Evolutionary conservation across 805 yeast species (phyloP), one percentile per base, ranked within the genome.

Genomic region (Jamesozyma spencerorum): DNA sequence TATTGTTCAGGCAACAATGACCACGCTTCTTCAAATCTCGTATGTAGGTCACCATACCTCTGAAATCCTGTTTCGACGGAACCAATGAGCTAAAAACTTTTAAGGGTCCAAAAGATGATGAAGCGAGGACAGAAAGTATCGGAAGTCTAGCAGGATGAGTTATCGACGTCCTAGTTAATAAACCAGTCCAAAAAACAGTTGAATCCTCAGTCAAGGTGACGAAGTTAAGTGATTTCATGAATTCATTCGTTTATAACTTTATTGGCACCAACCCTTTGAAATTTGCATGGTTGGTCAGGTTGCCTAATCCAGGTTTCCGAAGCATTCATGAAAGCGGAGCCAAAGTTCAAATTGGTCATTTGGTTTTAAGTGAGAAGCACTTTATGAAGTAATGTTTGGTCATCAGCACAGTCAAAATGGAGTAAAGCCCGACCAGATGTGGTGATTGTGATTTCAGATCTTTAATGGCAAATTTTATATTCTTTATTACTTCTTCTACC

Each of bases 1-100:
- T 29, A 18, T 15, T 22, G 31, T 5, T 12, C 30, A 31, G 40
- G 40, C 40, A 31, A 31, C 17, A 37, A 31, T 4, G 40, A 30
- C 35, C 35, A 37, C 14, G 31, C n/a, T 15, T 31, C 30, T 10
- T 15, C 14, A 17, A 37, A 31, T 14, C 20, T 22, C 19, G 30
- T 13, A 14, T 37, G 18, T 31, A 37, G 12, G n/a, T 7, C 14
- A 31, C 40, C 13, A 37, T 12, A 26, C 35, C 34, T 6, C 3
- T 29, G 15, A n/a, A 5, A 15, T 6, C 24, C 14, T 37, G 40
- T 11, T 29, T 29, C 3, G 31, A 14, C 17, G 19, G 10, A 5
- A 14, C 12, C 35, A 37, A 17, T 8, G 28, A n/a, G 28, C 31
- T 37, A 11, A 37, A 5, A 14, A 31, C 19, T 20, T 37, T 37